These are phyloP conservation scores for Cyclostephanos tholiformis DNA, from an alignment of 108 stramenopile species.

Conservation along the genomic window DNA sequence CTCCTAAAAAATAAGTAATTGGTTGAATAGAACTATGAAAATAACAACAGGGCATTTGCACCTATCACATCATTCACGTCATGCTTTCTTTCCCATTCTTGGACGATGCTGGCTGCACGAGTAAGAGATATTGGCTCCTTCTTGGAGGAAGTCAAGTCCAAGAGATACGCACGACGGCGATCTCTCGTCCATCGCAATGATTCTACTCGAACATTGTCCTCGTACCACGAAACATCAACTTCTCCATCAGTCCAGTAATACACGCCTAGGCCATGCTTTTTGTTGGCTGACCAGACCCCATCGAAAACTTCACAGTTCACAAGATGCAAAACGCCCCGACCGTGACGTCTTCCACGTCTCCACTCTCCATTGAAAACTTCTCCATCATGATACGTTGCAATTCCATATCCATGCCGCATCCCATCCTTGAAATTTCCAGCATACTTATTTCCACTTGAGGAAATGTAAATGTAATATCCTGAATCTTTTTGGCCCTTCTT, in stretches of 20 bases:
- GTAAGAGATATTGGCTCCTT: slow-evolving; percentile 36
- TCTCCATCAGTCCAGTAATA: slow-evolving; percentile 51
- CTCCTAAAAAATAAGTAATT: no score
- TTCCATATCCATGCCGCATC: slow-evolving; percentile 42
- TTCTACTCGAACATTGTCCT: slow-evolving; percentile 36
- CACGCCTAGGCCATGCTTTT: slow-evolving; percentile 42
- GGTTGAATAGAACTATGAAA: no score
- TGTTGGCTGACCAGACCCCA: slow-evolving; percentile 41
- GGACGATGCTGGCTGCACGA: slow-evolving; percentile 36
- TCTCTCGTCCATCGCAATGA: slow-evolving; percentile 50
- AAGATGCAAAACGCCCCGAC: slow-evolving; percentile 41
- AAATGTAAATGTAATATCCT: slow-evolving; percentile 41
- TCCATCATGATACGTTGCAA: slow-evolving; percentile 40
- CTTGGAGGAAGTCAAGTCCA: slow-evolving; percentile 33
- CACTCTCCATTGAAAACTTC: slow-evolving; percentile 44
- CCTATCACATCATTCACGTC: not conserved
- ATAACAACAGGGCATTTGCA: no score
- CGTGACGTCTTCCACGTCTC: slow-evolving; percentile 41
- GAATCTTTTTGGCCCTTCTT: slow-evolving; percentile 38
- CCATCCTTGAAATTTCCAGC: slow-evolving; percentile 41
- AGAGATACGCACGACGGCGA: slow-evolving; percentile 26
- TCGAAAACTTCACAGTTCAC: slow-evolving; percentile 49
- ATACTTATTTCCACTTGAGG: slow-evolving; percentile 40
- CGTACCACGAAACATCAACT: slow-evolving; percentile 47
- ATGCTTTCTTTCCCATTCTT: slow-evolving; percentile 28